phyloP scores from a whole-genome alignment of 106 monocot species.

The Apostasia shenzhenica region DNA sequence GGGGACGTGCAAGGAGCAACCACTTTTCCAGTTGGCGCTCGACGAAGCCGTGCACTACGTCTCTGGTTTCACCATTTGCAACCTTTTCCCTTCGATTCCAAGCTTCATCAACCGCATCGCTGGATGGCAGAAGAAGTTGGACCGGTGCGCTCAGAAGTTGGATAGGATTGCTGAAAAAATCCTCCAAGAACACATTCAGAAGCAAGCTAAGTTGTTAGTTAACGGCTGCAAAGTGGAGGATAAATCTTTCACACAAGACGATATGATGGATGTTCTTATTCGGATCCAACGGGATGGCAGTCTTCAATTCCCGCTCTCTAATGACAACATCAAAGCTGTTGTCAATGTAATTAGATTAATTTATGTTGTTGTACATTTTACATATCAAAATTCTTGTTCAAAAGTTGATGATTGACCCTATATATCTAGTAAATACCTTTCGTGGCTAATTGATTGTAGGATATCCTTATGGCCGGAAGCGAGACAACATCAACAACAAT shows the following conservation, averaged over 20 bases:
- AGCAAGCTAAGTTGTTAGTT: too few species aligned
- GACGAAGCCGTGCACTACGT: background rate
- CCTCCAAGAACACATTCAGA: background rate
- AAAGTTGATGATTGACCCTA: too few species aligned
- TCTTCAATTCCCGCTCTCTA: background rate
- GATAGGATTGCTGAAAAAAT: background rate
- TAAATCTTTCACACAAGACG: background rate
- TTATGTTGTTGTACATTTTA: too few species aligned
- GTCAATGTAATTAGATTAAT: background rate
- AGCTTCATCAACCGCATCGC: constrained; percentile 1
- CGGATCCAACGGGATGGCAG: background rate
- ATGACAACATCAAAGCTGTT: constrained; percentile 6
- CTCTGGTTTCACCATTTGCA: background rate
- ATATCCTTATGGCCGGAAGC: constrained; percentile 10
- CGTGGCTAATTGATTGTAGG: background rate
- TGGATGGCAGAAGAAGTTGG: background rate
- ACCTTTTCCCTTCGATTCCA: constrained; percentile 11
- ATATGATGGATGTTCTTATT: constrained; percentile 4
- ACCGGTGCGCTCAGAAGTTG: background rate
- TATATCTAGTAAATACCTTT: too few species aligned
- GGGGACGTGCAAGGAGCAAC: background rate
- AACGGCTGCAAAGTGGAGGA: background rate
- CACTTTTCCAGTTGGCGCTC: background rate
- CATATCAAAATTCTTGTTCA: background rate
- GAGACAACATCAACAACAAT: background rate